Base-by-base conservation (phyloP, 495 filamentous ascomycete genomes). In the Hypomontagnella submonticulosa region DNA sequence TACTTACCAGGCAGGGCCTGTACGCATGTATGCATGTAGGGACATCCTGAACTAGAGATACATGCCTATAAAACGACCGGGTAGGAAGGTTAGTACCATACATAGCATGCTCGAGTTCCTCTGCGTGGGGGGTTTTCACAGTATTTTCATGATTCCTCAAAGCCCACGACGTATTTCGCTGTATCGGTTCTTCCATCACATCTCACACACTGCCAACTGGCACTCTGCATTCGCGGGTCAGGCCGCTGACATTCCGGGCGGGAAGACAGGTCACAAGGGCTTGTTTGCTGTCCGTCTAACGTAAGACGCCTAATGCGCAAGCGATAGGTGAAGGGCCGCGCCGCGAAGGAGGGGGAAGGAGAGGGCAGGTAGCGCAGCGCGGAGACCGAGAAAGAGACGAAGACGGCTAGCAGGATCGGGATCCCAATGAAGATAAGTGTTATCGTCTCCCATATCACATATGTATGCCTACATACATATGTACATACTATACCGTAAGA, bases 151-250 rank as follows among this genome's bases (percentile, higher is more conserved):
- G 12, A 57, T 49, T 38, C 32, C 44, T 50, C 15, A 43, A 19
- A 50, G 23, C 36, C 13, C 8, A 49, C 27, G 40, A 15, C 16
- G 15, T 19, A 18, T 1, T 43, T 7, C n/a, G n/a, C n/a, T 15
- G 16, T 43, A 43, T 19, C 3, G 23, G 23, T 6, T 6, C 23
- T 38, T 2, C 36, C 3, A 49, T 65, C 62, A 59, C 62, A 65
- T 65, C 54, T 68, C 58, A 68, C 65, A 63, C n/a, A 63, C 55
- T 56, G 42, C 58, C 59, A 63, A 55, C 59, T 63, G 58, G 58
- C 65, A 44, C 40, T 53, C 44, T 67, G 64, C 64, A 67, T 67
- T 58, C 64, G 64, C 64, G 64, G 64, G 58, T 48, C 57, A 47
- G 57, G 64, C 64, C 59, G 58, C 65, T 67, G 57, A 43, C 58